Conservation (phyloP, 441 rosid species). For the Gossypium schwendimanii region DNA sequence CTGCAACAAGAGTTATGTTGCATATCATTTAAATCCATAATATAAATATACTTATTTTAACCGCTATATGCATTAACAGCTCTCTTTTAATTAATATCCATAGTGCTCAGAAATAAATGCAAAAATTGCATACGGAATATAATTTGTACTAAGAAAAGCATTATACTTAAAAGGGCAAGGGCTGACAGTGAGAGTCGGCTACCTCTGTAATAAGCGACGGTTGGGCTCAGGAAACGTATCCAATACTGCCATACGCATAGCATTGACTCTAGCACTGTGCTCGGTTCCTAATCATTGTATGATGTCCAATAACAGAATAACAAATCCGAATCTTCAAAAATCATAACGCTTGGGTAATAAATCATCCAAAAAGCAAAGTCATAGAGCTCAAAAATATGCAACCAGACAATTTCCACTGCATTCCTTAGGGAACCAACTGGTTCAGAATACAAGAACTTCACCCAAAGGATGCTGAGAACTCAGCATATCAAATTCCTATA, state of each 20-base stretch:
- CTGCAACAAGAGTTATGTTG: background rate
- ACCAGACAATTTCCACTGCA: background rate
- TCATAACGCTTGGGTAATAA: background rate
- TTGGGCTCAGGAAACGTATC: conserved; percentile 99
- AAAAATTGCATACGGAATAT: background rate
- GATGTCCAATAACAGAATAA: conserved; percentile 16
- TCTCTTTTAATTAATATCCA: background rate
- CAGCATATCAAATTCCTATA: background rate
- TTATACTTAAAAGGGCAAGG: conserved; percentile 7
- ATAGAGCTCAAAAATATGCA: background rate
- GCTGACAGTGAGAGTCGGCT: conserved; percentile 10
- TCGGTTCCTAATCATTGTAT: conserved; percentile 55
- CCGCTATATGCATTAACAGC: background rate
- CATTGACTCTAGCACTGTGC: conserved; percentile 58
- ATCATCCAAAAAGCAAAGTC: conserved; percentile 2
- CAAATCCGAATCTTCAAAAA: conserved; percentile 13
- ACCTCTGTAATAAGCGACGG: conserved; percentile 93
- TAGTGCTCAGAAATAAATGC: background rate
- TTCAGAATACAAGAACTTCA: background rate
- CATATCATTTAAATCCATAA: background rate
- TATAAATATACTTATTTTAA: background rate
- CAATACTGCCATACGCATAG: conserved; percentile 81
- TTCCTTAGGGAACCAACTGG: background rate
- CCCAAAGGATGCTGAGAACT: background rate
- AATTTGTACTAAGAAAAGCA: background rate